Base-by-base conservation (phyloP, 2,329 filamentous ascomycete genomes). In the Botryosphaeria dothidea region DNA sequence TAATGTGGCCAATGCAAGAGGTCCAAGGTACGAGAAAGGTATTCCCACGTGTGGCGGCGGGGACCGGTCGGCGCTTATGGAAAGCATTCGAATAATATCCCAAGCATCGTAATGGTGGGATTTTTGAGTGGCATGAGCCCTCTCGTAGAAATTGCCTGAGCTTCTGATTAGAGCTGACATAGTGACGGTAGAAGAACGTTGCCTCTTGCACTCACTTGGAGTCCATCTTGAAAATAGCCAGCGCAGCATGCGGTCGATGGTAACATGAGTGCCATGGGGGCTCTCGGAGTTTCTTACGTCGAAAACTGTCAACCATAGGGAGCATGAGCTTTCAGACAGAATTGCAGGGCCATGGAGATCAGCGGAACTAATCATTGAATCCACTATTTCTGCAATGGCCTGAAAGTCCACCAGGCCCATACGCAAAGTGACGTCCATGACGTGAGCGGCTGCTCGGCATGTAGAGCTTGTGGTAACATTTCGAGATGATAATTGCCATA, bases 151-250 rank as follows among this genome's bases (percentile, higher is more conserved):
- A 3, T 77, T 78, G 70, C 76, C 77, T 79, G 34, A n/a, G 17
- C 48, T 13, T 60, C 27, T 6, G 41, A 36, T 15, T 45, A 17
- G 38, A n/a, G 56, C 9, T 8, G 25, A 11, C 9, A 36, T 46
- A 17, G 21, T 46, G 41, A 63, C 74, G 25, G 75, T 66, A 58
- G 65, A 56, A 21, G 67, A 61, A 57, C 25, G 51, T 23, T 17
- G 11, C 25, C 7, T 62, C 25, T 15, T 19, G 27, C 34, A 76
- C 85, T 74, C 81, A 94, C 92, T 88, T 68, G 93, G 90, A 69
- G 88, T 88, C 93, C 94, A 99, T 71, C 86, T 89, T 36, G 88
- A 85, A 70, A 93, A 88, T 1, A 95, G 76, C 95, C 95, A 99
- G 70, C 88, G 85, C 64, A 95, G 86, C 38, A 95, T 84, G 70